Evolutionary conservation across 202 grass and related monocot species (phyloP).

Genomic region (Panicum virgatum): DNA sequence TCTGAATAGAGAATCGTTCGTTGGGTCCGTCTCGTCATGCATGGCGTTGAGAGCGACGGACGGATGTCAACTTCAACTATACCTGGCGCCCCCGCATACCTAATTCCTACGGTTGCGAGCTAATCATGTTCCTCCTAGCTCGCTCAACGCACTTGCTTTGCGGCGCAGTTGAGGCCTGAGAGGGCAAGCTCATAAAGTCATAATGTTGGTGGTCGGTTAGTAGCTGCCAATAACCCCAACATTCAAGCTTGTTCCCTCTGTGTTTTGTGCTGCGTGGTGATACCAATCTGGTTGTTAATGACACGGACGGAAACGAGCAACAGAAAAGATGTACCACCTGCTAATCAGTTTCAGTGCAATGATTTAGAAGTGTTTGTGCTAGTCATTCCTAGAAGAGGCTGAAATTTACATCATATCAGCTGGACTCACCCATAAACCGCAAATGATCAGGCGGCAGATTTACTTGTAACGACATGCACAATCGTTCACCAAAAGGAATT

Average conservation of each 20-base stretch:
- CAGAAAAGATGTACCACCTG: neutral
- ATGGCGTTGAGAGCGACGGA: constrained; percentile 22
- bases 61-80: constrained; percentile 45
- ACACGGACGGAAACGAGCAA: neutral
- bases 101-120: constrained; percentile 42
- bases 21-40: neutral
- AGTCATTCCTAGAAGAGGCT: neutral
- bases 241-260: neutral
- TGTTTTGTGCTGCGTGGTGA: neutral
- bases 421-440: neutral
- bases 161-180: neutral
- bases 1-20: neutral
- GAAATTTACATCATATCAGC: neutral
- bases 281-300: constrained; percentile 10
- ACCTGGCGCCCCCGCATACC: constrained; percentile 23
- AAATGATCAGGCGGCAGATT: neutral
- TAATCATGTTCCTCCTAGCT: constrained; percentile 25
- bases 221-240: neutral
- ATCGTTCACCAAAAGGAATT: neutral
- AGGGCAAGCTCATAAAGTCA: constrained; percentile 32
- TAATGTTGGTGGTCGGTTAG: constrained; percentile 25
- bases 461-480: neutral
- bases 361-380: neutral
- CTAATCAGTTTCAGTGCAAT: neutral
- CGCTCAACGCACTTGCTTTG: constrained; percentile 22